phyloP scores from a whole-genome alignment of 345 rosid species.

The Corchorus capsularis region DNA sequence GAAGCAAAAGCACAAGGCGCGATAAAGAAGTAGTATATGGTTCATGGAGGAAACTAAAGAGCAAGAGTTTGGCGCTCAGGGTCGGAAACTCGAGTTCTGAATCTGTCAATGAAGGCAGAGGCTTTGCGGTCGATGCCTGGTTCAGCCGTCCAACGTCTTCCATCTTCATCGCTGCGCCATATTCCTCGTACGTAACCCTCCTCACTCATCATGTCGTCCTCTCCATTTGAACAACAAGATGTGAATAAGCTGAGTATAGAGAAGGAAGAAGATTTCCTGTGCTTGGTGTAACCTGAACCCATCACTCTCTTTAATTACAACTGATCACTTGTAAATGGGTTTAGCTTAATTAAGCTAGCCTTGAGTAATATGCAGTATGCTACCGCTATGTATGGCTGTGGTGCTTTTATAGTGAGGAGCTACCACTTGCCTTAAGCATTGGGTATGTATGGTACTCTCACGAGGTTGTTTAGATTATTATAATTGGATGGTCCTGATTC shows the following conservation, averaged over 20 bases:
- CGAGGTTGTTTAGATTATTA: background rate
- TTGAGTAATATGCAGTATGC: too few relatives aligned
- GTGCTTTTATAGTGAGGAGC: slow-evolving; percentile 21
- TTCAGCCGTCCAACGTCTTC: slow-evolving; percentile 71
- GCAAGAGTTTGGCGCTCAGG: slow-evolving; percentile 42
- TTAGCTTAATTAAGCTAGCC: too few relatives aligned
- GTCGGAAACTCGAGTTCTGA: slow-evolving; percentile 57
- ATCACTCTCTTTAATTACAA: too few relatives aligned
- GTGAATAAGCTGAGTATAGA: slow-evolving; percentile 53
- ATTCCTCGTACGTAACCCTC: slow-evolving; percentile 52
- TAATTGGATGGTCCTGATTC: slow-evolving; percentile 36
- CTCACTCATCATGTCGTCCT: slow-evolving; percentile 53
- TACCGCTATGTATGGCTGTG: background rate
- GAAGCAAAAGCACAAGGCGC: background rate
- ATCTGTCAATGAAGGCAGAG: slow-evolving; percentile 63
- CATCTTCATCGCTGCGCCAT: slow-evolving; percentile 68
- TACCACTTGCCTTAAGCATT: slow-evolving; percentile 17
- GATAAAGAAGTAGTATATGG: background rate
- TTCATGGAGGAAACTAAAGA: slow-evolving; percentile 22
- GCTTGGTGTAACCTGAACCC: slow-evolving; percentile 38
- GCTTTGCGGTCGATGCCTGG: slow-evolving; percentile 80
- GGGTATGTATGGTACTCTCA: background rate
- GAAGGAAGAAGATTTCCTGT: slow-evolving; percentile 43
- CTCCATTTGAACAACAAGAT: slow-evolving; percentile 54
- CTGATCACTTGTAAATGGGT: too few relatives aligned